Evolutionary conservation across 1,284 basidiomycete genomes (phyloP), one percentile per base, ranked within the genome.

Genomic region (Microbotryum scabiosae): DNA sequence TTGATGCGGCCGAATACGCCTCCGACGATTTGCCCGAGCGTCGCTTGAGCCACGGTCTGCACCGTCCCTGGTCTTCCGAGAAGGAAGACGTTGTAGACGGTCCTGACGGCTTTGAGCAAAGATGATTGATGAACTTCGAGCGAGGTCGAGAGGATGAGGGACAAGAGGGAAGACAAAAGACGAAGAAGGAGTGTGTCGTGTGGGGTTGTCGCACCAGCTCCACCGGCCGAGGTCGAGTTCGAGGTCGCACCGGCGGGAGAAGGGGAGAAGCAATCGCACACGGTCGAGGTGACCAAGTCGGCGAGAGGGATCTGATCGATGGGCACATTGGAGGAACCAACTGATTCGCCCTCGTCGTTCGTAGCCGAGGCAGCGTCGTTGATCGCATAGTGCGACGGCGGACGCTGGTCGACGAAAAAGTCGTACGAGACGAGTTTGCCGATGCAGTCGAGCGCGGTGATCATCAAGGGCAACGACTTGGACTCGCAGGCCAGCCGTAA

Each of bases 1-100:
- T 55, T 54, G 32, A 80, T 75, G 14, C 93, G 82, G 9, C 86
- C 82, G 75, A 97, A 97, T 58, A 97, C 85, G 71, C 94, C 91
- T 71, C 94, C 88, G 2, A 97, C 90, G 85, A 97, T 97, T 75
- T 97, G 93, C 0, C 90, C 92, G 20, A 97, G 81, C 20, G 92
- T 90, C 23, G 92, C 93, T 76, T 97, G 93, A 10, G 93, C 93
- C 30, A 97, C 90, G 77, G 89, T 90, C 76, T 97, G 93, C 70
- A 93, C 97, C 57, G 91, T 87, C 5, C 86, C 82, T 70, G 94
- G 90, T 43, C 82, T 81, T 69, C 88, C 91, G 61, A 96, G 80
- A 36, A 97, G 79, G 75, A 97, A 97, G 61, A 97, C 86, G 73
- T 97, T 97, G 78, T 97, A 97, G 2, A 97, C 92, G 7, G 93